Percentiles rank a stretch among this genome's conserved stretches.
phyloP scores from a whole-genome alignment of 2,329 filamentous ascomycete genomes.

The Gyromitra esculenta region DNA sequence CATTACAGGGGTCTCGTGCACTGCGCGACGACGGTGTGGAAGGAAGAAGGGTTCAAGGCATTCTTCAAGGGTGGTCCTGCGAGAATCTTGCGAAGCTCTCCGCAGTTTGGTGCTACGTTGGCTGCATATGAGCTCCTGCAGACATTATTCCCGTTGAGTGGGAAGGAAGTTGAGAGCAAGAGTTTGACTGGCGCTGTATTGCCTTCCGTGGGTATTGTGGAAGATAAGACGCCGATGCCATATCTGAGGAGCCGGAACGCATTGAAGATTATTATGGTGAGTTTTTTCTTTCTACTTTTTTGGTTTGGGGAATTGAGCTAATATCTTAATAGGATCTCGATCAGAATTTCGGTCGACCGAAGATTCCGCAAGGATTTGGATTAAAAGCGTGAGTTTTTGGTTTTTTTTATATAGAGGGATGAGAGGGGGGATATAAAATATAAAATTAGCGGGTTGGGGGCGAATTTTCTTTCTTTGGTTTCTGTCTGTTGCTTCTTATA shows the following conservation, averaged over 20 bases:
- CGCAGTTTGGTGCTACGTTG: conserved; percentile 97
- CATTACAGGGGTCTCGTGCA: conserved; percentile 88
- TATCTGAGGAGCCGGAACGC: conserved; percentile 54
- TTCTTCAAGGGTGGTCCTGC: conserved; percentile 99
- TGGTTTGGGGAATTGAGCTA: neutral
- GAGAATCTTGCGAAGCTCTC: conserved; percentile 91
- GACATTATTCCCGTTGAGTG: conserved; percentile 80
- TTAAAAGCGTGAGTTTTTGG: conserved; percentile 5
- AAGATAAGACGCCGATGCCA: conserved; percentile 69
- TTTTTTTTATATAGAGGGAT: neutral
- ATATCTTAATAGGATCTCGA: conserved; percentile 44
- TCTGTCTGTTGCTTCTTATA: neutral
- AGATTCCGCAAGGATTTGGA: conserved; percentile 37
- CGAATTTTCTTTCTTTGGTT: neutral
- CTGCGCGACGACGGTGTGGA: conserved; percentile 81
- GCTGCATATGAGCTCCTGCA: conserved; percentile 94
- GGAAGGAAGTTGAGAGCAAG: conserved; percentile 65
- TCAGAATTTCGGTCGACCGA: conserved; percentile 47
- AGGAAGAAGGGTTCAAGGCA: conserved; percentile 91
- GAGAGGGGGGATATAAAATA: neutral
- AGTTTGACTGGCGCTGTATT: conserved; percentile 71
- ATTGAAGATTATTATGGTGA: conserved; percentile 55
- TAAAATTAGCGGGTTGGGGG: conserved; percentile 1
- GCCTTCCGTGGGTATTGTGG: conserved; percentile 71
- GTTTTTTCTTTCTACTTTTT: neutral